Evolutionary conservation across 768 basidiomycete species (phyloP).

Genomic region (Trametes maxima): DNA sequence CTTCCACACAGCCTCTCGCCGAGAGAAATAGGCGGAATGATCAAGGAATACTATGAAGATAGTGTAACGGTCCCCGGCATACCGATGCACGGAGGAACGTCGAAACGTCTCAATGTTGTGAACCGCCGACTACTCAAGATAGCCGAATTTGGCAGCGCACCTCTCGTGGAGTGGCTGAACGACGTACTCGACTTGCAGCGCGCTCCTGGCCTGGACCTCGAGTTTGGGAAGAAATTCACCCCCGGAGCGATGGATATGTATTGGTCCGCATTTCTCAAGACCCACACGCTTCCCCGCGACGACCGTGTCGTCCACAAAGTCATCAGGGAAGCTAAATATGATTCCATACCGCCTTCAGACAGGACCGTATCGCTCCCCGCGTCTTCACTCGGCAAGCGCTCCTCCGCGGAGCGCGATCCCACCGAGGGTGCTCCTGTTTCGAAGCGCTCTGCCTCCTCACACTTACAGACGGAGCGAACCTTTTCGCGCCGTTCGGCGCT

Average conservation of each 20-base stretch:
- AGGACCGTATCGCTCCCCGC: too few species aligned
- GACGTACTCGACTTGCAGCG: neutral
- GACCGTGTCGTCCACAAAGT: conserved; percentile 3
- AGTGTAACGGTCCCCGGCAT: too few species aligned
- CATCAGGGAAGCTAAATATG: neutral
- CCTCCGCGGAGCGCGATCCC: too few species aligned
- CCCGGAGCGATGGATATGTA: neutral
- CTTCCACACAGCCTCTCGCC: neutral
- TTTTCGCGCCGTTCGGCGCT: too few species aligned
- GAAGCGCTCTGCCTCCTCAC: too few species aligned
- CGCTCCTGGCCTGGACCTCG: neutral
- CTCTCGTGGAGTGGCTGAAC: neutral
- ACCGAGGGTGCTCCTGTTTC: too few species aligned
- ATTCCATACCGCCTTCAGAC: too few species aligned
- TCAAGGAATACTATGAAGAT: neutral
- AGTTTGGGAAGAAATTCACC: neutral
- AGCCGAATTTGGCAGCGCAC: neutral
- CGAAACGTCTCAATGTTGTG: neutral
- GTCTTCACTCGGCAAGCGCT: too few species aligned
- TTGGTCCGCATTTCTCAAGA: conserved; percentile 3
- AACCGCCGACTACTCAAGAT: neutral
- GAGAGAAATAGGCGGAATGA: neutral
- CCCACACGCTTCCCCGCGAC: neutral
- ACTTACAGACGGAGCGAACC: too few species aligned
- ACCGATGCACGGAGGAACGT: neutral